Evolutionary conservation across 2,329 filamentous ascomycete genomes (phyloP), one percentile per base, ranked within the genome.

Genomic region (Harringtonia lauricola): DNA sequence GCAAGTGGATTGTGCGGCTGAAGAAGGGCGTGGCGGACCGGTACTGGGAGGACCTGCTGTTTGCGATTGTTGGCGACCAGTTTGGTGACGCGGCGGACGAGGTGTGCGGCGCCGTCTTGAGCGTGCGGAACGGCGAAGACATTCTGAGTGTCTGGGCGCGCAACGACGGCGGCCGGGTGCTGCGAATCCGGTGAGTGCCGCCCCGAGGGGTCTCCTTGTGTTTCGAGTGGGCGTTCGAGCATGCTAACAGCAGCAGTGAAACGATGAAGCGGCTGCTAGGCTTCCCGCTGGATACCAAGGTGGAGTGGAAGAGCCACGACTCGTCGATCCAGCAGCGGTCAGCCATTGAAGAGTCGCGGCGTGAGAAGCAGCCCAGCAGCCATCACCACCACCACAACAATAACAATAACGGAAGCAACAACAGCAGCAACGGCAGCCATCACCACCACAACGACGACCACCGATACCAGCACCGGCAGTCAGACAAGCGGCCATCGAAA

Each of bases 91-190:
- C 88, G 31, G 79, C 83, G 41, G 90, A 96, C 54, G 90, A 98
- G 62, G 83, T 98, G 35, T 98, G 90, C 58, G 92, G 92, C 47
- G 87, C 86, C 43, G 92, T 98, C 26, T 74, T 98, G 36, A 96
- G 89, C 60, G 86, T 98, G 50, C 77, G 92, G 49, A 94, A 89
- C 57, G 90, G 89, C 36, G 92, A 98, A 66, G 92, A 98, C 59
- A 94, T 96, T 49, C 74, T 98, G 62, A 95, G 88, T 66, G 88
- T 98, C 59, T 98, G 92, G 92, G 94, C 89, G 44, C 85, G 88
- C 62, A 92, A 86, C 55, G 86, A 94, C 57, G 90, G 88, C 36
- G 87, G 88, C 50, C 81, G 87, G 56, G 94, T 95, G 63, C 83
- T 96, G 55, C 95, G 94, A 71, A 95, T 98, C 57, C 82, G 90